Percentiles rank a stretch among this genome's conserved stretches.
Conservation (phyloP, 805 yeast species). For the Sugiyamaella marilandica region DNA sequence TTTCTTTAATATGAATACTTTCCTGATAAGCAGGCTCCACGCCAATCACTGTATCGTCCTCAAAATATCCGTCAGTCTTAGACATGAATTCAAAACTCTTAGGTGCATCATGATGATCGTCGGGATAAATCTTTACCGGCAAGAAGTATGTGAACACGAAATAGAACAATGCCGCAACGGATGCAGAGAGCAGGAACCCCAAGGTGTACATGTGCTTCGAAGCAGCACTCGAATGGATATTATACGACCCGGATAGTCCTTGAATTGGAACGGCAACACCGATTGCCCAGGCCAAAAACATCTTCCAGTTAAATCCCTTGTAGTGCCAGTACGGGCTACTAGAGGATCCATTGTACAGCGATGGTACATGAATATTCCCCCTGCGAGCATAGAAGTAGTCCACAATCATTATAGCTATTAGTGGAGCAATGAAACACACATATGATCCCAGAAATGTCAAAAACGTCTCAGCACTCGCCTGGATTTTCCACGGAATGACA, state of each 20-base stretch:
- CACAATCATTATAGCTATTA: constrained; percentile 15
- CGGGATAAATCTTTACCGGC: background rate
- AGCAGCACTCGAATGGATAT: background rate
- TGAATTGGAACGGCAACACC: constrained; percentile 10
- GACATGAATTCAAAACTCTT: background rate
- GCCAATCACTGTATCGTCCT: background rate
- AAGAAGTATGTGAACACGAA: background rate
- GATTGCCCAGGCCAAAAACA: constrained; percentile 12
- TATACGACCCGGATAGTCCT: background rate
- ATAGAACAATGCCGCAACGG: background rate
- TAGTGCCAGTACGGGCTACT: constrained; percentile 12
- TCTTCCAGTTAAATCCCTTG: constrained; percentile 15
- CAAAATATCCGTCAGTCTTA: constrained; percentile 1
- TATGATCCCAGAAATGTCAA: constrained; percentile 16
- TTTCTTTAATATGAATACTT: background rate
- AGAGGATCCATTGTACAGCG: constrained; percentile 8
- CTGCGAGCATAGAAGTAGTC: constrained; percentile 15
- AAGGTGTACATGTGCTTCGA: constrained; percentile 1
- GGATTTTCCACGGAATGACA: constrained; percentile 19
- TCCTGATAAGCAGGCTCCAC: background rate
- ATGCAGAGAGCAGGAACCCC: background rate
- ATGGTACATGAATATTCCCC: constrained; percentile 10
- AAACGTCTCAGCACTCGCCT: constrained; percentile 12
- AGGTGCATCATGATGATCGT: background rate
- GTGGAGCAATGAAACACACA: constrained; percentile 17